phyloP scores from a whole-genome alignment of 441 rosid genomes.

The Aleurites moluccanus region DNA sequence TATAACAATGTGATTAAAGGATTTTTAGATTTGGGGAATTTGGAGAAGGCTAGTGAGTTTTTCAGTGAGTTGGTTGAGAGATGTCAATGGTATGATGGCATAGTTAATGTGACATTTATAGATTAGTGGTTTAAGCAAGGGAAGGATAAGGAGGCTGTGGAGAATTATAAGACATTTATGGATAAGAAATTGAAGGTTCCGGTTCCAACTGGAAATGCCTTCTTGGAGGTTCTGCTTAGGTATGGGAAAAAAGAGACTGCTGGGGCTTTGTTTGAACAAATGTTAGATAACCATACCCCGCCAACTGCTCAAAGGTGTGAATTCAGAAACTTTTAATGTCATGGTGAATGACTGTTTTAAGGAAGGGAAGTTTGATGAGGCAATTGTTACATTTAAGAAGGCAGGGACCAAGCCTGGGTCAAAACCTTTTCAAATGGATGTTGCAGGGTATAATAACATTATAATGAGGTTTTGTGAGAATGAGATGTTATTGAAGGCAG shows the following conservation, averaged over 20 bases:
- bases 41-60: conserved; percentile 81
- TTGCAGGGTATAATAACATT: conserved; percentile 76
- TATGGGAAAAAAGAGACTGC: conserved; percentile 67
- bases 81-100: conserved; percentile 86
- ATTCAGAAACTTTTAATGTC: conserved; percentile 71
- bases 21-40: conserved; percentile 64
- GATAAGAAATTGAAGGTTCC: conserved; percentile 75
- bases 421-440: conserved; percentile 80
- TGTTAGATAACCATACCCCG: conserved; percentile 90
- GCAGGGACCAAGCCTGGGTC: conserved; percentile 66
- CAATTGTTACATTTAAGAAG: conserved; percentile 59
- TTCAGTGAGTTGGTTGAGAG: conserved; percentile 78
- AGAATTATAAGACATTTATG: conserved; percentile 66
- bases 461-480: conserved; percentile 68
- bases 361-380: conserved; percentile 61
- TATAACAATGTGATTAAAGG: conserved; percentile 76
- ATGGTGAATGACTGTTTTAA: conserved; percentile 92
- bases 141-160: conserved; percentile 80
- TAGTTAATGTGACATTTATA: conserved; percentile 80
- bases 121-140: conserved; percentile 94
- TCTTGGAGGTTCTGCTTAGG: conserved; percentile 77
- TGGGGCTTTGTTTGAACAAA: conserved; percentile 63
- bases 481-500: conserved; percentile 76
- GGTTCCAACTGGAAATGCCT: conserved; percentile 77
- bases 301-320: conserved; percentile 72